A percentile compares a stretch with the other conserved stretches of the same genome.
phyloP scores from a whole-genome alignment of 345 rosid genomes.

The Eucalyptus pumila region DNA sequence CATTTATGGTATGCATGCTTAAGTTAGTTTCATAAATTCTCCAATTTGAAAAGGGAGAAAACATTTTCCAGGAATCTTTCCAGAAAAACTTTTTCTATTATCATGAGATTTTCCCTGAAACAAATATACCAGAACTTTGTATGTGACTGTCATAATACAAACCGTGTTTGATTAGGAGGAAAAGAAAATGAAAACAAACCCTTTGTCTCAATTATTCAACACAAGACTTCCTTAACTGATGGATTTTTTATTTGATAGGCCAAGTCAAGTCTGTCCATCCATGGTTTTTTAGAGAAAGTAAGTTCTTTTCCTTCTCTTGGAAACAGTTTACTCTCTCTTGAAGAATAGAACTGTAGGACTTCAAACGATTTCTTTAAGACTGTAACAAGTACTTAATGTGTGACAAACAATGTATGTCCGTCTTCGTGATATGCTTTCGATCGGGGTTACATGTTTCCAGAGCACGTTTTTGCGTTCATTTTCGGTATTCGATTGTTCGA shows the following conservation, averaged over 20 bases:
- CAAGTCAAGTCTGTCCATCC: no score
- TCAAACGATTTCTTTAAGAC: no score
- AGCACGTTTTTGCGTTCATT: rapidly evolving
- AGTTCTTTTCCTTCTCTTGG: no score
- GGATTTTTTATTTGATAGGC: no score
- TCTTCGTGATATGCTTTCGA: no score
- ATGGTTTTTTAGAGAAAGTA: no score
- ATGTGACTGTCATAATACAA: background rate
- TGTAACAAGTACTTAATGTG: rapidly evolving
- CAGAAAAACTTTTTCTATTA: background rate
- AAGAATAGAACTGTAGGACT: no score
- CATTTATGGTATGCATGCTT: background rate
- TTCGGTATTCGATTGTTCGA: rapidly evolving
- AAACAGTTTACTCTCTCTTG: no score
- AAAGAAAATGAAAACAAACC: no score
- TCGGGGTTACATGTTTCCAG: rapidly evolving
- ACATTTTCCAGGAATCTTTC: background rate
- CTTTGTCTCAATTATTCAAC: background rate
- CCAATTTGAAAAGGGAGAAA: background rate
- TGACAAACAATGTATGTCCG: rapidly evolving
- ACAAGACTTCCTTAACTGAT: background rate
- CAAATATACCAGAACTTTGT: background rate
- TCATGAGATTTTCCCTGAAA: background rate
- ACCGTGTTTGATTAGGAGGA: background rate
- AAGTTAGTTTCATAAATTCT: background rate